Evolutionary conservation across 1,139 yeast species (phyloP).

Genomic region (Candida sanyaensis): DNA sequence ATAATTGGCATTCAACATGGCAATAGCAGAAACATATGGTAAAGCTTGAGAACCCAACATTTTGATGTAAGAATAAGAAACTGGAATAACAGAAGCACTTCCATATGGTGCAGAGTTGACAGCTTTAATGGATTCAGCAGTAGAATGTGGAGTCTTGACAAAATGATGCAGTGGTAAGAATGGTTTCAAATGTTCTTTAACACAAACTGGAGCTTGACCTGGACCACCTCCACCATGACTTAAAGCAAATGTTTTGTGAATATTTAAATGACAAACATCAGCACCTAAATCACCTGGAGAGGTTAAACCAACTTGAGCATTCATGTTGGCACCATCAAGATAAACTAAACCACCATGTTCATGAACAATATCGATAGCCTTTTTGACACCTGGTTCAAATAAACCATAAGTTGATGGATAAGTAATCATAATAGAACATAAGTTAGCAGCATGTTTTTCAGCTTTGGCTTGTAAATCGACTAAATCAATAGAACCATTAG

Average conservation of each 20-base stretch:
- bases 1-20: constrained; percentile 93
- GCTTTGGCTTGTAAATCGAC: constrained; percentile 76
- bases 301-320: constrained; percentile 96
- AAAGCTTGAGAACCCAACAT: constrained; percentile 86
- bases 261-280: constrained; percentile 96
- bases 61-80: constrained; percentile 92
- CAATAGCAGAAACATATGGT: constrained; percentile 82
- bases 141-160: constrained; percentile 57
- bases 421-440: constrained; percentile 94
- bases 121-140: constrained; percentile 63
- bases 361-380: constrained; percentile 85
- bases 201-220: constrained; percentile 98
- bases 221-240: constrained; percentile 99
- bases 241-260: constrained; percentile 96
- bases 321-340: constrained; percentile 98
- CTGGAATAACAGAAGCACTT: constrained; percentile 90
- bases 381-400: constrained; percentile 87
- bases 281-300: constrained; percentile 98
- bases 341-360: constrained; percentile 91
- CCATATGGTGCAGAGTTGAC: constrained; percentile 96
- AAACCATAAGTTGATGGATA: constrained; percentile 97
- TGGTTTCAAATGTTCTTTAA: constrained; percentile 75
- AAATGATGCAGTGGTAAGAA: constrained; percentile 81
- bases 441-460: constrained; percentile 60
- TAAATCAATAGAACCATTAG: constrained; percentile 84